Conservation (phyloP, 345 rosid genomes). For the Cardamine resedifolia region DNA sequence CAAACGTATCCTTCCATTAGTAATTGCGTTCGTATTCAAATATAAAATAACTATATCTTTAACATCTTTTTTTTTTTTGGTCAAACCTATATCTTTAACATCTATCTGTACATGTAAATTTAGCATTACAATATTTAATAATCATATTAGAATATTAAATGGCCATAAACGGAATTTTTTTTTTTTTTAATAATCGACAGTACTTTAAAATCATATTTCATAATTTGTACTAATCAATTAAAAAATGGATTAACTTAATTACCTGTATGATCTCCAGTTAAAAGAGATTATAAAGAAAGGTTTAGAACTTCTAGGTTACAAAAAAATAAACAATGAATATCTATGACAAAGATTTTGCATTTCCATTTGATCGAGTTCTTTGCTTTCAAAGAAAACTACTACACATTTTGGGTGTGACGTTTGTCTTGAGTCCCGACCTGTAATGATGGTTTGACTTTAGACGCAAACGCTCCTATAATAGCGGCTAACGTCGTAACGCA, state of each 20-base stretch:
- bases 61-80: no score
- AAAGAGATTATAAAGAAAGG: background rate
- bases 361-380: background rate
- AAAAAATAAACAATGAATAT: background rate
- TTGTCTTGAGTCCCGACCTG: slow-evolving; percentile 18
- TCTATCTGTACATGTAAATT: background rate
- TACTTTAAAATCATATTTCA: background rate
- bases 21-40: background rate
- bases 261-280: background rate
- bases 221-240: background rate
- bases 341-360: background rate
- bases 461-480: slow-evolving; percentile 42
- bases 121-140: background rate
- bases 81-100: background rate
- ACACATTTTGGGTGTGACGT: slow-evolving; percentile 19
- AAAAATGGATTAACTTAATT: background rate
- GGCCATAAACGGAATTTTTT: background rate
- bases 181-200: no score
- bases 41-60: background rate
- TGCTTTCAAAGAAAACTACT: background rate
- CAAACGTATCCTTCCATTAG: background rate
- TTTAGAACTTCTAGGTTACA: background rate
- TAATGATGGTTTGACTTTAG: slow-evolving; percentile 8
- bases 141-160: background rate
- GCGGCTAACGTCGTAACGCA: slow-evolving; percentile 38